phyloP scores from a whole-genome alignment of 78 protist genomes.

The Emiliania huxleyi region DNA sequence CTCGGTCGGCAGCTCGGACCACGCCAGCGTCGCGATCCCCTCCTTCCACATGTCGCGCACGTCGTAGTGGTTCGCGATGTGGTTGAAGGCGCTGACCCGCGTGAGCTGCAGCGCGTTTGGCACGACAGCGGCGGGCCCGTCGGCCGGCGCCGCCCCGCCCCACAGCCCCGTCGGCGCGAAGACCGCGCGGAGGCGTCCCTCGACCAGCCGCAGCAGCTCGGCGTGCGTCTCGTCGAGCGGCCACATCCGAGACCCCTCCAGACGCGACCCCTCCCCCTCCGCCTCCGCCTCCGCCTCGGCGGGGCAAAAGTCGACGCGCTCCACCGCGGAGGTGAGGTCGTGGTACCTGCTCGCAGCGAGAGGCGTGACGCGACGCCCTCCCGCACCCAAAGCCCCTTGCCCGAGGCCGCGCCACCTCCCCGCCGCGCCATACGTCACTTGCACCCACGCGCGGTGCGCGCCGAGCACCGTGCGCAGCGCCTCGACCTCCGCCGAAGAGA shows the following conservation, averaged over 20 bases:
- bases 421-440: not conserved
- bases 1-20: constrained; percentile 7
- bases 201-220: not conserved
- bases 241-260: not conserved
- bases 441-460: constrained; percentile 8
- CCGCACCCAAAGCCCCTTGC: too few relatives aligned
- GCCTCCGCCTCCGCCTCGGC: not conserved
- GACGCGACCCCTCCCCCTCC: not conserved
- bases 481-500: not conserved
- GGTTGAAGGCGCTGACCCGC: not conserved
- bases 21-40: not conserved
- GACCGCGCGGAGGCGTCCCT: not conserved
- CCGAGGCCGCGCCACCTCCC: too few relatives aligned
- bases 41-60: not conserved
- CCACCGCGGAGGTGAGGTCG: not conserved
- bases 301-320: not conserved
- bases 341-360: not conserved
- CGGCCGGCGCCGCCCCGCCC: not conserved
- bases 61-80: not conserved
- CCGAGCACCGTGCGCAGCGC: not conserved
- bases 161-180: not conserved
- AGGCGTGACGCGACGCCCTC: too few relatives aligned
- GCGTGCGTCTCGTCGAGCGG: not conserved
- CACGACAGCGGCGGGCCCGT: too few relatives aligned
- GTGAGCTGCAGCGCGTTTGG: not conserved